Evolutionary conservation across 2,329 filamentous ascomycete genomes (phyloP), one percentile per base, ranked within the genome.

Genomic region (Aureobasidium namibiae): DNA sequence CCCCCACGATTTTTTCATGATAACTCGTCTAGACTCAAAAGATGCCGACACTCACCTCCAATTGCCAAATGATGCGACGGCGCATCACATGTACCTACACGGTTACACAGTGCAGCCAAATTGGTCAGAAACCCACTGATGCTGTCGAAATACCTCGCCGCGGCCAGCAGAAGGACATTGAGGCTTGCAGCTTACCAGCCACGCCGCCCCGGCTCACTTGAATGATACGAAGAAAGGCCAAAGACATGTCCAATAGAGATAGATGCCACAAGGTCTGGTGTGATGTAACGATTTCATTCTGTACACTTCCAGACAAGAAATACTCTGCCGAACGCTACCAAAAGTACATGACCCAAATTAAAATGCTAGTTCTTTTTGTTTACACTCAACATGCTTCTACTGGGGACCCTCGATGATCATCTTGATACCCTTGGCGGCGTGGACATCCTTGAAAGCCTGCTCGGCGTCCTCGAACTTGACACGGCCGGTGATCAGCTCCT

Each of bases 381-480:
- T 26, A 5, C 33, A 29, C 33, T 2, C 24, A 23, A 13, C 16
- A 24, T 24, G 26, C 39, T 18, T 33, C 59, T 45, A 63, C 54
- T 61, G 41, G 34, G 64, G 65, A 18, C 75, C 75, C 60, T 74
- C 71, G 54, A 78, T 77, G 50, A 86, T 79, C 74, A 68, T 79
- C 80, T 83, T 80, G 60, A 90, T 86, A 56, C 88, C 82, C 76
- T 92, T 86, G 7, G 90, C 91, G 65, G 82, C 82, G 79, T 90
- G 90, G 46, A 95, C 90, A 74, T 90, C 87, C 69, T 86, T 80
- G 70, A 96, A 96, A 0, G 92, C 92, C 68, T 87, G 78, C 75
- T 95, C 90, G 0, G 92, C 92, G 63, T 92, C 79, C 66, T 83
- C 77, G 69, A 96, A 96, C 45, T 80, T 78, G 58, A 95, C 90